phyloP scores from a whole-genome alignment of 2,329 filamentous ascomycete genomes.

The Diplodia sapinea region DNA sequence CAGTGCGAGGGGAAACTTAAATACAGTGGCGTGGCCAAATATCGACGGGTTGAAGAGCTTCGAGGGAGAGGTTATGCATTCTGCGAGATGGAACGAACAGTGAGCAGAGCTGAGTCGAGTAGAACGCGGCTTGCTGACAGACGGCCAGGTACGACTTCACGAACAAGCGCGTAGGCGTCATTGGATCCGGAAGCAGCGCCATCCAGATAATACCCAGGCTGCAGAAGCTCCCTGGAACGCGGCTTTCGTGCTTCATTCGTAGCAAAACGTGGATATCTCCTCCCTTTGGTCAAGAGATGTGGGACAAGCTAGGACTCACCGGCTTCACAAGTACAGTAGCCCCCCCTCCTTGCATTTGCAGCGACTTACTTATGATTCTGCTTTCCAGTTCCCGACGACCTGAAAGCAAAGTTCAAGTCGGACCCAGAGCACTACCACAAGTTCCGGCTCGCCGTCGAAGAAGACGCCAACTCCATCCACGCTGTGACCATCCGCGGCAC shows the following conservation, averaged over 20 bases:
- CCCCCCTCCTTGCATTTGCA: background rate
- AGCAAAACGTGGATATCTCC: slow-evolving; percentile 48
- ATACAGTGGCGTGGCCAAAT: slow-evolving; percentile 43
- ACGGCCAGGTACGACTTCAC: slow-evolving; percentile 40
- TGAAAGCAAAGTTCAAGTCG: slow-evolving; percentile 38
- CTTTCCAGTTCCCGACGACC: slow-evolving; percentile 36
- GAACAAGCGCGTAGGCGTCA: slow-evolving; percentile 45
- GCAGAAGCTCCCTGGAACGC: slow-evolving; percentile 43
- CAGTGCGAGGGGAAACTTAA: slow-evolving; percentile 43
- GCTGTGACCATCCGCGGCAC: slow-evolving; percentile 46
- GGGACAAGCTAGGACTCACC: slow-evolving; percentile 45
- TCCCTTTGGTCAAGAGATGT: slow-evolving; percentile 41
- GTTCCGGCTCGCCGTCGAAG: slow-evolving; percentile 43
- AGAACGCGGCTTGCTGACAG: background rate
- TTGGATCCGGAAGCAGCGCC: slow-evolving; percentile 46
- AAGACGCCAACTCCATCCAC: slow-evolving; percentile 44
- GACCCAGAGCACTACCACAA: slow-evolving; percentile 43
- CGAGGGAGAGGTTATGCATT: slow-evolving; percentile 46
- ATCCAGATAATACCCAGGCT: slow-evolving; percentile 52
- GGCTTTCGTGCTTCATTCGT: slow-evolving; percentile 43
- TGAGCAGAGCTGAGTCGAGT: slow-evolving; percentile 32
- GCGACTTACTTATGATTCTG: background rate
- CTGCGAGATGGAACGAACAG: slow-evolving; percentile 44
- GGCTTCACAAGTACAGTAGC: slow-evolving; percentile 35
- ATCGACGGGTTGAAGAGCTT: slow-evolving; percentile 43